These are phyloP conservation scores for Tieghemiomyces parasiticus DNA, from an alignment of 192 early-diverging fungal genomes.

Conservation along the genomic window DNA sequence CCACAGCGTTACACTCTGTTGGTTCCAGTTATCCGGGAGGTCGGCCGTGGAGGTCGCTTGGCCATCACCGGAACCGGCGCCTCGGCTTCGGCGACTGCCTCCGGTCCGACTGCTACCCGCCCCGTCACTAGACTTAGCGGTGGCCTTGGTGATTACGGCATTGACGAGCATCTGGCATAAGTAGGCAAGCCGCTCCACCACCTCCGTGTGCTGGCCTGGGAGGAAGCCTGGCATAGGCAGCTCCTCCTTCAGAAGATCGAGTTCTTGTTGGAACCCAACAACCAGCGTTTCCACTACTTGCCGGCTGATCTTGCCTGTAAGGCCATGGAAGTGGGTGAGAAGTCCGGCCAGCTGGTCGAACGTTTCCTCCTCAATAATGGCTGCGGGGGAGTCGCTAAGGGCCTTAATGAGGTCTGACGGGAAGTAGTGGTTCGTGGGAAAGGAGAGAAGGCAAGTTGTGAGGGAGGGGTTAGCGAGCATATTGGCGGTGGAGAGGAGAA, in stretches of 20 bases:
- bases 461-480: constrained; percentile 16
- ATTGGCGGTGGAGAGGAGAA: constrained; percentile 28
- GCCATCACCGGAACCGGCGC: constrained; percentile 20
- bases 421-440: constrained; percentile 12
- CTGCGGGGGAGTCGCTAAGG: constrained; percentile 10
- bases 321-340: neutral
- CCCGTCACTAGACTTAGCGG: constrained; percentile 17
- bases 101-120: constrained; percentile 26
- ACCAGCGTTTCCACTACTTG: constrained; percentile 4
- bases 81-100: too few relatives aligned
- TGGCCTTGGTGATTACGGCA: neutral
- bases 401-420: constrained; percentile 21
- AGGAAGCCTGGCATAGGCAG: neutral
- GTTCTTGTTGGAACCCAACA: neutral
- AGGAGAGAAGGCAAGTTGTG: constrained; percentile 2
- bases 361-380: constrained; percentile 12
- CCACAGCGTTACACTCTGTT: constrained; percentile 31
- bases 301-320: constrained; percentile 9
- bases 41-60: constrained; percentile 41
- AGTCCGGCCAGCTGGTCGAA: neutral
- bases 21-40: constrained; percentile 35
- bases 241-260: neutral
- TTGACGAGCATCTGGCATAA: neutral
- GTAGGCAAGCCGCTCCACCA: neutral
- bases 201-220: neutral